phyloP scores from a whole-genome alignment of 2,329 filamentous ascomycete species.

The Daldinia sp. region DNA sequence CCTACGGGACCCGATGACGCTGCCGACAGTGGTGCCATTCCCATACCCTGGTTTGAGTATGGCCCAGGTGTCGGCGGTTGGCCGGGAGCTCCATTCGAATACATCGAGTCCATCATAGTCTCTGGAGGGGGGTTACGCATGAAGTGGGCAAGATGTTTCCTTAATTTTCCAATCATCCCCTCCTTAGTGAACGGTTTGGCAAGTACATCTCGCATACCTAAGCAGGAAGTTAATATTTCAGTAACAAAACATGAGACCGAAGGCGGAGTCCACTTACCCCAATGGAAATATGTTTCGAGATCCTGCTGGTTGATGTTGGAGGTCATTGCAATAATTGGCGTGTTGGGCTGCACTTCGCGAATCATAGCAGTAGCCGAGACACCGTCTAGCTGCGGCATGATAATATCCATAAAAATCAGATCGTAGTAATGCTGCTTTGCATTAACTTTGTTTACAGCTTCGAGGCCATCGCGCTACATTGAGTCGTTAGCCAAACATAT shows the following conservation, averaged over 20 bases:
- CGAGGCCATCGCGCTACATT: slow-evolving; percentile 79
- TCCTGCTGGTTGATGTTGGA: slow-evolving; percentile 97
- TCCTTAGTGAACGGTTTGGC: slow-evolving; percentile 96
- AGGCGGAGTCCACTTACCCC: slow-evolving; percentile 69
- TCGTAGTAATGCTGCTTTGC: slow-evolving; percentile 62
- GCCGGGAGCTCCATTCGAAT: slow-evolving; percentile 42
- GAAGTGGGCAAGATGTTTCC: slow-evolving; percentile 86
- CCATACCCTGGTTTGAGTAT: slow-evolving; percentile 47
- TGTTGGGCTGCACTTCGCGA: slow-evolving; percentile 80
- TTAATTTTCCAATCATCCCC: slow-evolving; percentile 83
- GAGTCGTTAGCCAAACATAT: slow-evolving; percentile 36
- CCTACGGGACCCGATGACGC: slow-evolving; percentile 47
- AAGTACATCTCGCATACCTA: slow-evolving; percentile 96
- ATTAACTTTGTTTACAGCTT: slow-evolving; percentile 87
- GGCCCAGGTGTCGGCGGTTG: slow-evolving; percentile 46
- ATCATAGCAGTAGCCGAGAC: slow-evolving; percentile 95
- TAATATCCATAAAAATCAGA: slow-evolving; percentile 88
- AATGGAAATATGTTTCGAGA: slow-evolving; percentile 95
- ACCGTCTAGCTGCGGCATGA: slow-evolving; percentile 96
- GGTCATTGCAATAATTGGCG: slow-evolving; percentile 97
- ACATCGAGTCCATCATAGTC: slow-evolving; percentile 45
- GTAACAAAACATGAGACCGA: background rate
- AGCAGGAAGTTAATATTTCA: slow-evolving; percentile 21
- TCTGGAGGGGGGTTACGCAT: slow-evolving; percentile 70
- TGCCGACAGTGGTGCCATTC: slow-evolving; percentile 46